Base-by-base conservation (phyloP, 1,284 basidiomycete genomes). In the Rhodotorula sp. region DNA sequence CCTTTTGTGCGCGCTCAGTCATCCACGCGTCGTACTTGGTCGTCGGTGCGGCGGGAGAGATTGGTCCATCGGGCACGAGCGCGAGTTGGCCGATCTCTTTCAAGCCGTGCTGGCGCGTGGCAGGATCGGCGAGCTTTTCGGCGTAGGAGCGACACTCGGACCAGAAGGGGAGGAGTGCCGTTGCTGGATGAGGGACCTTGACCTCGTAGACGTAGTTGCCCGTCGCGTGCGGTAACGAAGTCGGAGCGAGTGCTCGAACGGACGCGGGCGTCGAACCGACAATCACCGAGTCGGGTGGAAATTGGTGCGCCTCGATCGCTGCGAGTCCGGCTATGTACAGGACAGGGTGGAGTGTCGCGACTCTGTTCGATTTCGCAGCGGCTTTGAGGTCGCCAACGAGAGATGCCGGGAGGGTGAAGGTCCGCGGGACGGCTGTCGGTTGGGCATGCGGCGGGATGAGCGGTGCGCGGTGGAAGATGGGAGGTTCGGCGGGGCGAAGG, bases 131-230 rank as follows among this genome's bases (percentile, higher is more conserved):
- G 15, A 71, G 28, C 3, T 31, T 49, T 23, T 7, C 1, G 16
- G 52, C 66, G 43, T 65, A 65, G 15, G 63, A 28, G 0, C 23
- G 26, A 26, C 55, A 49, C 4, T 19, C 10, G 10, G 28, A 0
- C 63, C 67, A 71, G 66, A 71, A 71, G 26, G 23, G 28, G 16
- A 26, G n/a, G n/a, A 56, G 28, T 19, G 61, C 45, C 1, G 23
- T 10, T 0, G 55, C 4, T 1, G 66, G 15, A 26, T 55, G 16
- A 3, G 45, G 3, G 7, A 50, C 23, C 4, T n/a, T 7, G 48
- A 60, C n/a, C n/a, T 45, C 28, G 21, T 28, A 48, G 60, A 71
- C 64, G 60, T 71, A 71, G 60, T 71, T 71, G 28, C 70, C 64
- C 2, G 60, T 60, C 10, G 26, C 54, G 3, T 55, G 54, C 16